Evolutionary conservation across 768 basidiomycete species (phyloP), one percentile per base, ranked within the genome.

Genomic region (Panaeolus papilionaceus): DNA sequence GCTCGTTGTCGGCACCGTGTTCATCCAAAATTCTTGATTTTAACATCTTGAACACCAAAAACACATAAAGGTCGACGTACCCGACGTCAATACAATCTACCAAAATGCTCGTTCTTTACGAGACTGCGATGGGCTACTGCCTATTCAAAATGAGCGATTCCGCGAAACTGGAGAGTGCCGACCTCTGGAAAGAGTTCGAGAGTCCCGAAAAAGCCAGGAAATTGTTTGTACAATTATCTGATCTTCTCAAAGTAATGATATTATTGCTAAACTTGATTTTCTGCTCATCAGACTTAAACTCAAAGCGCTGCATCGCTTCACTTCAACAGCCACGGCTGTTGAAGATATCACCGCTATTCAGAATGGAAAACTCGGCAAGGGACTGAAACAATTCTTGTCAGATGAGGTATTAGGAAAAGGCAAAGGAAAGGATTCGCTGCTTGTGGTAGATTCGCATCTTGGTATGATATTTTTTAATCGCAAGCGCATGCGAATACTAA

Each of bases 111-210:
- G 96, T 99, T 54, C 86, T 99, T 71, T 95, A 96, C 83, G 98
- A 99, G 84, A 96, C 95, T 1, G 88, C 95, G 45, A 88, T 97
- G 80, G 95, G 97, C 80, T 98, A 95, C 85, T 96, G 94, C 84
- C 92, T 99, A 64, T 98, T 99, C 90, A 98, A 98, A 81, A 86
- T 97, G 71, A 91, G 91, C 64, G 92, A 95, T 81, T 84, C 93
- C 45, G 92, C 92, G 65, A 98, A 96, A 83, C 82, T 97, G 64
- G 88, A 91, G 75, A 91, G 88, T 71, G 90, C 91, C 66, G 91
- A 98, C 80, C 80, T 98, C 62, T 93, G 91, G 88, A 90, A 92
- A 81, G 93, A 96, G 79, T 98, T 99, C 74, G 90, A 96, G 81
- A 93, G 89, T 62, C 95, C 96, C 49, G 95, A 97, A 81, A 86